These are phyloP conservation scores for Cladosporium sp. DNA, from an alignment of 2,329 filamentous ascomycete genomes.

Conservation along the genomic window DNA sequence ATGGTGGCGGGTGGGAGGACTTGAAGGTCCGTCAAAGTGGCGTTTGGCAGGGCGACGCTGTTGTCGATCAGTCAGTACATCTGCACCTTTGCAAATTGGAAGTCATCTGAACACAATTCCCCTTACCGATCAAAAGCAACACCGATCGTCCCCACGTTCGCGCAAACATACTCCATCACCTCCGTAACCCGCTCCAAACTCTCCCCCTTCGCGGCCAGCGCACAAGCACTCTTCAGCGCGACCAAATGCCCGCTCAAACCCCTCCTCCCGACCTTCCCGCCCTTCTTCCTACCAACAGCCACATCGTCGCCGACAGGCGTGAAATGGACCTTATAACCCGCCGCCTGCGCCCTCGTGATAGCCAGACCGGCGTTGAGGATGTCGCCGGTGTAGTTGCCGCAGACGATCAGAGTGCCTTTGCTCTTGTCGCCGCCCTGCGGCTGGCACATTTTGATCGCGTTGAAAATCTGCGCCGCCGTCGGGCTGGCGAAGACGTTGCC, in stretches of 20 bases:
- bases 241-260: slow-evolving; percentile 60
- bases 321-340: slow-evolving; percentile 52
- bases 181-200: slow-evolving; percentile 31
- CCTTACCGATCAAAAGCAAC: slow-evolving; percentile 33
- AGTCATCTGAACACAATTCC: background rate
- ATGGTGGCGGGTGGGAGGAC: slow-evolving; percentile 49
- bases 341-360: slow-evolving; percentile 54
- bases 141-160: slow-evolving; percentile 34
- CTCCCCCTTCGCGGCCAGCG: slow-evolving; percentile 39
- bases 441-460: slow-evolving; percentile 53
- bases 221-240: slow-evolving; percentile 59
- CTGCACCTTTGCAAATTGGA: background rate
- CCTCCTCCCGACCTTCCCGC: slow-evolving; percentile 56
- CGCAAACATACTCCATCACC: slow-evolving; percentile 35
- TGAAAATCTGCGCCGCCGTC: slow-evolving; percentile 59
- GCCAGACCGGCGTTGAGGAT: slow-evolving; percentile 60
- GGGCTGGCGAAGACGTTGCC: slow-evolving; percentile 63
- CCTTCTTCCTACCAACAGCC: slow-evolving; percentile 54
- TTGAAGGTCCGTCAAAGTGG: slow-evolving; percentile 59
- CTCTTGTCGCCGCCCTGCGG: slow-evolving; percentile 38
- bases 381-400: slow-evolving; percentile 64
- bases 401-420: slow-evolving; percentile 54
- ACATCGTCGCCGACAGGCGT: slow-evolving; percentile 64
- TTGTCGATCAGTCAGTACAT: slow-evolving; percentile 12
- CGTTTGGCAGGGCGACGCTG: slow-evolving; percentile 37